Evolutionary conservation across 139 green algal genomes (phyloP), one percentile per base, ranked within the genome.

Genomic region (Micractinium conductrix): DNA sequence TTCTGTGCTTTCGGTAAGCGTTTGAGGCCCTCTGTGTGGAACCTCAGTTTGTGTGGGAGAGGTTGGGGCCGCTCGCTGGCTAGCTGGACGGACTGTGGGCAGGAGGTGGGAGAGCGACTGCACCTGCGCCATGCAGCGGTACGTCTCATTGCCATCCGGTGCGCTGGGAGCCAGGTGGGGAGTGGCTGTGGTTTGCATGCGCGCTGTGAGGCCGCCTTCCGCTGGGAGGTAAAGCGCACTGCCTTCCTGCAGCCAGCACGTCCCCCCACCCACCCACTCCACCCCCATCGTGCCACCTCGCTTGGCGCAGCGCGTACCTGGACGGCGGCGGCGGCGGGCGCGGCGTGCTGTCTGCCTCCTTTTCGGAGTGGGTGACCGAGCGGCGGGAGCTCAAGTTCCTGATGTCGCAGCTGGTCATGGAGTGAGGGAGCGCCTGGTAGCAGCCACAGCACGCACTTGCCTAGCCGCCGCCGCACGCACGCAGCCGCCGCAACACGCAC

Each of bases 1-100:
- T 97, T 43, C 95, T 98, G 68, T 88, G 91, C 17, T 98, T 95
- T 87, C 78, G 90, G 79, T 92, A 80, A 16, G 88, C 53, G n/a
- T 58, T 38, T 79, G 30, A 48, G 71, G 10, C 24, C 21, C 58
- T 67, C 19, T 45, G 40, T 35, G 40, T 48, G 7, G 37, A 5
- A 14, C 21, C 58, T 28, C n/a, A n/a, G n/a, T n/a, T 19, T 28
- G 12, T 28, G 75, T 43, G 26, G 33, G 53, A 5, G 30, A 48
- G 3, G 10, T 12, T 30, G 21, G 14, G 24, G 33, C 65, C 58
- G 9, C 6, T 68, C 38, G 62, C n/a, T 3, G 17, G 33, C 26
- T 74, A 55, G 58, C 16, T 67, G 5, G 16, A 33, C 5, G 19
- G 26, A 33, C 58, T 67, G 9, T 67, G 9, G 5, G 16, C 17